Base-by-base conservation (phyloP, 768 basidiomycete species). In the Cyclocybe cylindracea region DNA sequence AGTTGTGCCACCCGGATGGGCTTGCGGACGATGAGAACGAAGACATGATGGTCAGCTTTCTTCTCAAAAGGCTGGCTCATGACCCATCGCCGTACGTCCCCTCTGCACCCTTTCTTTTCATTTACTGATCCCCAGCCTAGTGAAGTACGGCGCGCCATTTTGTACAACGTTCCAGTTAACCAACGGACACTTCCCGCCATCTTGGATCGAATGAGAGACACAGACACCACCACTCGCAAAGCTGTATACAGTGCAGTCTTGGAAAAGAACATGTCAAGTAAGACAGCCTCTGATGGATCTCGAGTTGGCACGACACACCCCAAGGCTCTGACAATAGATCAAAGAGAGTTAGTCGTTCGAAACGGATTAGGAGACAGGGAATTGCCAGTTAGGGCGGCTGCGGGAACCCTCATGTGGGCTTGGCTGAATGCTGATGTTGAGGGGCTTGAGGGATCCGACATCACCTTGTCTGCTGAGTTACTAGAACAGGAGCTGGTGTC, bases 331-430 rank as follows among this genome's bases (percentile, higher is more conserved):
- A 80, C 78, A 2, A 83, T 91, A 24, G 70, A 78, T 0, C 90
- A 95, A 60, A 76, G 94, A 9, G 89, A 93, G 60, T 72, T 81
- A 18, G 80, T 96, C 42, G 83, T 96, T 2, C 79, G 81, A 14
- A 84, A 89, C 61, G 96, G 96, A 2, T 75, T 98, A 2, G 86
- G 90, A 0, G 96, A 98, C 68, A 82, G 96, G 24, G 93, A 97
- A 52, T 72, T 78, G 0, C 65, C 70, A 1, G 93, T 98, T 2
- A 78, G 85, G 31, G 70, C 78, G 13, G 91, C 91, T 0, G 87
- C 94, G 0, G 85, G 79, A 2, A 78, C 78, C 1, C 78, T 97
- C 41, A 68, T 98, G 11, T 82, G 78, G 0, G 75, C 71, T 6
- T 98, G 96, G 96, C 77, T 91, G 6, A 85, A 91, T 39, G 71